phyloP scores from a whole-genome alignment of 2,329 filamentous ascomycete species.

The Colletotrichum sp. region DNA sequence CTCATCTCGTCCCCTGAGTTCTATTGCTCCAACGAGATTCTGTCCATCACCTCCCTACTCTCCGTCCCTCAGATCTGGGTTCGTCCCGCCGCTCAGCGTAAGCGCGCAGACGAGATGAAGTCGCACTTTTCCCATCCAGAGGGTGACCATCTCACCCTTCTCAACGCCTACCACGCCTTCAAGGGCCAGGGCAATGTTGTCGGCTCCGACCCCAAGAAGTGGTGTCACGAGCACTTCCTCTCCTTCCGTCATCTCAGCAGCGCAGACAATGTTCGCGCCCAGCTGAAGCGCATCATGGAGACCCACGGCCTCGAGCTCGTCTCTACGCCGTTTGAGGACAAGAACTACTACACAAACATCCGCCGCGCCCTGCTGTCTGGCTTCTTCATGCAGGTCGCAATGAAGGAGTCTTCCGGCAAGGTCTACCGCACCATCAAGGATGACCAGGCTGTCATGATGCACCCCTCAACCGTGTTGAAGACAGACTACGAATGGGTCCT shows the following conservation, averaged over 20 bases:
- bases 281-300: conserved; percentile 97
- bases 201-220: conserved; percentile 76
- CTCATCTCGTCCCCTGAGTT: conserved; percentile 97
- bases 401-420: conserved; percentile 88
- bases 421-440: conserved; percentile 96
- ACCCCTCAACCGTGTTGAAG: conserved; percentile 88
- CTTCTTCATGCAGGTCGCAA: conserved; percentile 99
- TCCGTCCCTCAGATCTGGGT: conserved; percentile 95
- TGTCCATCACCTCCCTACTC: conserved; percentile 91
- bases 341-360: conserved; percentile 98
- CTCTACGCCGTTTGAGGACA: conserved; percentile 89
- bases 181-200: conserved; percentile 75
- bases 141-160: conserved; percentile 92
- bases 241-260: conserved; percentile 87
- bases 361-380: conserved; percentile 88
- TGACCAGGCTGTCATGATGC: conserved; percentile 89
- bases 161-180: conserved; percentile 98
- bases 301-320: conserved; percentile 84
- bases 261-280: conserved; percentile 90
- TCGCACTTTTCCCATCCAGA: conserved; percentile 89
- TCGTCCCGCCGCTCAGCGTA: conserved; percentile 82
- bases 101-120: conserved; percentile 98
- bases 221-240: conserved; percentile 97
- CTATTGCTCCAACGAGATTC: conserved; percentile 97
- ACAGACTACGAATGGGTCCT: conserved; percentile 95